Evolutionary conservation across 1,284 basidiomycete species (phyloP).

Genomic region (Ceratobasidium papillatum): DNA sequence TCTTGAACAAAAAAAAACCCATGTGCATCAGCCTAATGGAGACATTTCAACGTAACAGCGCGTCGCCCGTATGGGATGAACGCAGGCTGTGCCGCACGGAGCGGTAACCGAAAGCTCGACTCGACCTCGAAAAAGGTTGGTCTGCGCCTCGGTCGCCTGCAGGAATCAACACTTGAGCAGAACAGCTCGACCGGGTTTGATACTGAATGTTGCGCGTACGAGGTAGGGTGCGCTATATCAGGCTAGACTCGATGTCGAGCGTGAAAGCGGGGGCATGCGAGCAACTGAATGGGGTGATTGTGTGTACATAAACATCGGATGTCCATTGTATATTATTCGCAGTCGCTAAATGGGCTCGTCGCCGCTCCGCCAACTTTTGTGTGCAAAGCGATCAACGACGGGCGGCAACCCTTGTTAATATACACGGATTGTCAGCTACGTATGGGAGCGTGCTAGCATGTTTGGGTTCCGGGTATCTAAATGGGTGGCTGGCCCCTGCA

Average conservation of each 20-base stretch:
- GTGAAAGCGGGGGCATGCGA: conserved; percentile 12
- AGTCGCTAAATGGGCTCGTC: conserved; percentile 1
- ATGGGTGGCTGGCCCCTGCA: too few species aligned
- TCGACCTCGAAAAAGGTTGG: neutral
- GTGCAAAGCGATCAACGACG: too few species aligned
- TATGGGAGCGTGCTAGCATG: too few species aligned
- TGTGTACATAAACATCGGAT: too few species aligned
- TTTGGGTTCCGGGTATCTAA: too few species aligned
- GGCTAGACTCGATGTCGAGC: conserved; percentile 5
- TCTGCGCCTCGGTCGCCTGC: neutral
- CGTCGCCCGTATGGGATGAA: neutral
- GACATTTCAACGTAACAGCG: neutral
- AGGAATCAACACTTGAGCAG: neutral
- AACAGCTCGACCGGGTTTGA: too few species aligned
- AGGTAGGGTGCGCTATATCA: neutral
- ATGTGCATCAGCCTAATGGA: neutral
- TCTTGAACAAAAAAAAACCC: neutral
- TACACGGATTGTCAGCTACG: too few species aligned
- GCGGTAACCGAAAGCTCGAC: neutral
- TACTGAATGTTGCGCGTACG: neutral
- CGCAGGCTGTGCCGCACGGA: neutral
- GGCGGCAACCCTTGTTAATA: too few species aligned
- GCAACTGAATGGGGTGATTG: neutral
- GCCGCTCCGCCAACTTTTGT: too few species aligned
- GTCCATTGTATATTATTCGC: neutral